A percentile compares a stretch with the other conserved stretches of the same genome.
phyloP scores from a whole-genome alignment of 768 basidiomycete genomes.

The Russula vinacea region DNA sequence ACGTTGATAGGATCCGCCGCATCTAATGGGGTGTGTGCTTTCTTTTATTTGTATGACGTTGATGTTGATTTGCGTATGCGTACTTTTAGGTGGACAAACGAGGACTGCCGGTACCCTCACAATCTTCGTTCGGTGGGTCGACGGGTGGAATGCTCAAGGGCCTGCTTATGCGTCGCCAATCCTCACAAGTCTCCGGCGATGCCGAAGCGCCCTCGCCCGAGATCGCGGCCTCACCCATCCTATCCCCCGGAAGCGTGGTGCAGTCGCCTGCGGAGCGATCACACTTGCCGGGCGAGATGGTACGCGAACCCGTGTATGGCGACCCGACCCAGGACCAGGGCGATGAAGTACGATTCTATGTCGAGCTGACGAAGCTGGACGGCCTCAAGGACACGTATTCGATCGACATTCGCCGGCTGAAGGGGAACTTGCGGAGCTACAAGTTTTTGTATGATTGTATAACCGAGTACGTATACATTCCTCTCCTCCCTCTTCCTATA shows the following conservation, averaged over 20 bases:
- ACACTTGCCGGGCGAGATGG: slow-evolving; percentile 34
- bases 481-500: slow-evolving; percentile 19
- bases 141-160: slow-evolving; percentile 82
- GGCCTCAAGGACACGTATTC: slow-evolving; percentile 87
- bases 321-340: slow-evolving; percentile 77
- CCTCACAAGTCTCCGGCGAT: slow-evolving; percentile 65
- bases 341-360: slow-evolving; percentile 94
- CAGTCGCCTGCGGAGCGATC: slow-evolving; percentile 28
- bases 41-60: not conserved
- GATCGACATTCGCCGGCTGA: slow-evolving; percentile 87
- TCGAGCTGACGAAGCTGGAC: slow-evolving; percentile 89
- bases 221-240: slow-evolving; percentile 17
- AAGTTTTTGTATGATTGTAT: slow-evolving; percentile 87
- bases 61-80: not conserved
- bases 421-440: slow-evolving; percentile 90
- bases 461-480: slow-evolving; percentile 63
- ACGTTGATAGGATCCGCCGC: slow-evolving; percentile 79
- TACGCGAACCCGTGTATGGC: slow-evolving; percentile 68
- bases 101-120: slow-evolving; percentile 80
- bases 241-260: slow-evolving; percentile 12
- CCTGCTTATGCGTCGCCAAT: slow-evolving; percentile 85
- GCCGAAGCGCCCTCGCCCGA: slow-evolving; percentile 32
- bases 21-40: slow-evolving; percentile 72
- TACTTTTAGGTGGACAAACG: slow-evolving; percentile 74
- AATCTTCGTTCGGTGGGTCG: slow-evolving; percentile 57